Evolutionary conservation across 306 rosid genomes (phyloP).

Genomic region (Notholithocarpus densiflorus): DNA sequence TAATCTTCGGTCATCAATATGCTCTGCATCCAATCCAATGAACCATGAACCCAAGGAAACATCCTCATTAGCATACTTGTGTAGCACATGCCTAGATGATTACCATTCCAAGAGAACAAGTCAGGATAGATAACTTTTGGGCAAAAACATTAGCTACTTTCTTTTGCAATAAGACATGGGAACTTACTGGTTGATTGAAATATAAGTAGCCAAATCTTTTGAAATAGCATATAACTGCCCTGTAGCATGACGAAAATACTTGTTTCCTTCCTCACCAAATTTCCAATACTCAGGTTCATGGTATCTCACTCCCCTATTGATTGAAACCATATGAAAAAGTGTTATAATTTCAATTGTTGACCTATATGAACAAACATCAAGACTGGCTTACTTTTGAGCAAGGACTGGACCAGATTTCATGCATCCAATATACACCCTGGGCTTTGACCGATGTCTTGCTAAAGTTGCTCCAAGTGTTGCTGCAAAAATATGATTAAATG

Average conservation of each 20-base stretch:
- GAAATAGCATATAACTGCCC: constrained; percentile 63
- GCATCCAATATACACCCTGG: constrained; percentile 56
- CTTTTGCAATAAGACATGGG: background rate
- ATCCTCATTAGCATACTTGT: constrained; percentile 55
- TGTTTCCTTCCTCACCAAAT: constrained; percentile 62
- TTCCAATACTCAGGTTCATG: constrained; percentile 65
- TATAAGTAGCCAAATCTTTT: constrained; percentile 47
- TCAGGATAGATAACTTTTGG: background rate
- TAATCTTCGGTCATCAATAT: constrained; percentile 58
- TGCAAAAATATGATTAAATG: constrained; percentile 14
- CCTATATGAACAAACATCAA: background rate
- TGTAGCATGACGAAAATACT: constrained; percentile 62
- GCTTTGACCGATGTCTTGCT: constrained; percentile 44
- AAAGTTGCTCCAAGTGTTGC: constrained; percentile 57
- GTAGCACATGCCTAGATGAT: constrained; percentile 48
- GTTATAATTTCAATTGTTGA: background rate
- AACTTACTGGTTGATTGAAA: constrained; percentile 52
- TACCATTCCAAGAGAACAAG: constrained; percentile 1
- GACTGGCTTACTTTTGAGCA: constrained; percentile 47
- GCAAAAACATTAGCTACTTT: background rate
- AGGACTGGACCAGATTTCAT: constrained; percentile 68
- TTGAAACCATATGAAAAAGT: background rate
- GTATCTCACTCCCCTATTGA: constrained; percentile 55
- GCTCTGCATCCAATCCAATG: constrained; percentile 57
- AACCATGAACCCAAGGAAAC: constrained; percentile 62